A percentile compares a stretch with the other conserved stretches of the same genome.
phyloP scores from a whole-genome alignment of 306 rosid genomes.

The Purshia tridentata region DNA sequence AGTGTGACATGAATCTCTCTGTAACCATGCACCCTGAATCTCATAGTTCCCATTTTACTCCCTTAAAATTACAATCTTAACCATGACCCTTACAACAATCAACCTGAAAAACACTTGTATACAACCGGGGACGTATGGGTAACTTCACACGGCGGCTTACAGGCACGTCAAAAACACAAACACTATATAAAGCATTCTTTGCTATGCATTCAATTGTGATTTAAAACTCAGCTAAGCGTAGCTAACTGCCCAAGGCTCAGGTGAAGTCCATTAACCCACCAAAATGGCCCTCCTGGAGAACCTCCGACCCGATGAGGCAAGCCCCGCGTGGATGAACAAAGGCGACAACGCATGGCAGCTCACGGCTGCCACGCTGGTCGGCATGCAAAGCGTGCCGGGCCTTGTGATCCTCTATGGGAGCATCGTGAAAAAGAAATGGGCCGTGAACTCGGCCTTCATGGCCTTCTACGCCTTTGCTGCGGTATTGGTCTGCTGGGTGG shows the following conservation, averaged over 20 bases:
- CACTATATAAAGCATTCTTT: not conserved
- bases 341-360: constrained; percentile 55
- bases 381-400: constrained; percentile 52
- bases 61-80: not conserved
- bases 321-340: constrained; percentile 46
- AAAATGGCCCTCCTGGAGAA: constrained; percentile 2
- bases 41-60: too few species aligned
- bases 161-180: not conserved
- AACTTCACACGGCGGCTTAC: not conserved
- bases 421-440: constrained; percentile 56
- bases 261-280: not conserved
- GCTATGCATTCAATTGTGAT: not conserved
- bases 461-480: constrained; percentile 51
- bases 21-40: not conserved
- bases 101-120: not conserved
- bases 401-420: constrained; percentile 52
- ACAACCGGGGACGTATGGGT: not conserved
- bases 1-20: not conserved
- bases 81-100: not conserved
- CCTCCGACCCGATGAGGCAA: not conserved
- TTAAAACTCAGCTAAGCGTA: not conserved
- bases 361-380: constrained; percentile 42
- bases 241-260: too few species aligned
- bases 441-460: constrained; percentile 51
- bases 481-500: constrained; percentile 45